phyloP scores from a whole-genome alignment of 345 rosid genomes.

The Heritiera fomes region DNA sequence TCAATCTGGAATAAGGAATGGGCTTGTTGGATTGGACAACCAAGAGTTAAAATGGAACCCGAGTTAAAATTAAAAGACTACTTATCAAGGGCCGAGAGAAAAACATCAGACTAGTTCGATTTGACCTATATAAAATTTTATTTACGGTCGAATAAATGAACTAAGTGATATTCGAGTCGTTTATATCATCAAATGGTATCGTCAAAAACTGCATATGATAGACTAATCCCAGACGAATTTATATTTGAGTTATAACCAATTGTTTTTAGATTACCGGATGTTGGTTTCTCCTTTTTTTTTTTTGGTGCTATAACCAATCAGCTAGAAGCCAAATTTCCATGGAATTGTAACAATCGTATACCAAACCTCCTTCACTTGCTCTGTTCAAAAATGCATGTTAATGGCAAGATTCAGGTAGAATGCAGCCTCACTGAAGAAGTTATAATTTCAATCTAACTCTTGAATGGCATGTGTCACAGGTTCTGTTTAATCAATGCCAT shows the following conservation, averaged over 20 bases:
- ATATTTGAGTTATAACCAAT: too few relatives aligned
- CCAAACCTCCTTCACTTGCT: background rate
- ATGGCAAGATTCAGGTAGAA: background rate
- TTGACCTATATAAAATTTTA: too few relatives aligned
- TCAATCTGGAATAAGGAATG: background rate
- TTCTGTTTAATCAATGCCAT: background rate
- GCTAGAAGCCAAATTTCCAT: background rate
- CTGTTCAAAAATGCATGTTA: background rate
- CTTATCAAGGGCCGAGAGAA: too few relatives aligned
- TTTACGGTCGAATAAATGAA: too few relatives aligned
- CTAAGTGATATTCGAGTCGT: too few relatives aligned
- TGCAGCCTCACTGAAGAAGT: background rate
- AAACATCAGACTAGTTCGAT: too few relatives aligned
- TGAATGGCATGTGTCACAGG: background rate
- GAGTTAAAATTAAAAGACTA: background rate
- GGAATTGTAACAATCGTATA: background rate
- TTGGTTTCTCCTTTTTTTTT: too few relatives aligned
- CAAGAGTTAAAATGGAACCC: background rate
- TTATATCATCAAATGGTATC: too few relatives aligned
- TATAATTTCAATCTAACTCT: background rate
- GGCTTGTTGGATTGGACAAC: background rate
- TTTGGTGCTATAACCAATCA: background rate
- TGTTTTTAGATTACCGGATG: background rate
- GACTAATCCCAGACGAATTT: too few relatives aligned
- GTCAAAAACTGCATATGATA: too few relatives aligned